Conservation (phyloP, 2,329 filamentous ascomycete genomes). For the Aspergillus tamarii region DNA sequence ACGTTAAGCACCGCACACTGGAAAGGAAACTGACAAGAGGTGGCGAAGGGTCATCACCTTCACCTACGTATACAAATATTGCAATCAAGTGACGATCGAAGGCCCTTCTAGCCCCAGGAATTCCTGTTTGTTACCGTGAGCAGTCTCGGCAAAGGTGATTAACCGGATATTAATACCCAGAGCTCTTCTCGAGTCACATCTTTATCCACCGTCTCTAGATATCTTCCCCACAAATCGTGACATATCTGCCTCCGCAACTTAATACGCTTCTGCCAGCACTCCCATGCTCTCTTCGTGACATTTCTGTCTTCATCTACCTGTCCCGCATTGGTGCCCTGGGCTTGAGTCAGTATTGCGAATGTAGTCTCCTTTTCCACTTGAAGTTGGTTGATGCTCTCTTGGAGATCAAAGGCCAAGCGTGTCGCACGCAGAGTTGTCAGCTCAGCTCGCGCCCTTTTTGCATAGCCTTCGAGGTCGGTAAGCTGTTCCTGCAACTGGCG, state of each 20-base stretch:
- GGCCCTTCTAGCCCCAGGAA: slow-evolving; percentile 42
- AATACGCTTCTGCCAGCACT: slow-evolving; percentile 46
- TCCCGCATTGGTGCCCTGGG: slow-evolving; percentile 43
- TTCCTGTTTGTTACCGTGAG: slow-evolving; percentile 29
- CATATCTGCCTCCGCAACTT: slow-evolving; percentile 52
- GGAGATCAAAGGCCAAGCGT: slow-evolving; percentile 56
- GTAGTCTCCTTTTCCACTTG: slow-evolving; percentile 50
- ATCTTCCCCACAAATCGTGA: slow-evolving; percentile 54
- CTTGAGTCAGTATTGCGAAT: slow-evolving; percentile 41
- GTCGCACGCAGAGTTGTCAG: slow-evolving; percentile 51
- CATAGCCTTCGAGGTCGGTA: slow-evolving; percentile 46
- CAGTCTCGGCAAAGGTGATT: neutral
- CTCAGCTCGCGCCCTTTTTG: slow-evolving; percentile 54
- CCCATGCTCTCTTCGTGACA: slow-evolving; percentile 51
- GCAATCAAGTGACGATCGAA: slow-evolving; percentile 11
- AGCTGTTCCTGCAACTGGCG: slow-evolving; percentile 50
- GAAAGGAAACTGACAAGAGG: neutral
- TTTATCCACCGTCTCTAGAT: slow-evolving; percentile 53
- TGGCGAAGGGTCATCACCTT: neutral
- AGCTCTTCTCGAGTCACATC: slow-evolving; percentile 52
- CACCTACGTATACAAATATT: neutral
- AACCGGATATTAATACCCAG: slow-evolving; percentile 46
- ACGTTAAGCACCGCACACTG: neutral
- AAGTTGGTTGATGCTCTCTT: slow-evolving; percentile 46
- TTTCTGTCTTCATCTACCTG: slow-evolving; percentile 55